Evolutionary conservation across 1,284 basidiomycete species (phyloP), one percentile per base, ranked within the genome.

Genomic region (Bondarzewia mesenterica): DNA sequence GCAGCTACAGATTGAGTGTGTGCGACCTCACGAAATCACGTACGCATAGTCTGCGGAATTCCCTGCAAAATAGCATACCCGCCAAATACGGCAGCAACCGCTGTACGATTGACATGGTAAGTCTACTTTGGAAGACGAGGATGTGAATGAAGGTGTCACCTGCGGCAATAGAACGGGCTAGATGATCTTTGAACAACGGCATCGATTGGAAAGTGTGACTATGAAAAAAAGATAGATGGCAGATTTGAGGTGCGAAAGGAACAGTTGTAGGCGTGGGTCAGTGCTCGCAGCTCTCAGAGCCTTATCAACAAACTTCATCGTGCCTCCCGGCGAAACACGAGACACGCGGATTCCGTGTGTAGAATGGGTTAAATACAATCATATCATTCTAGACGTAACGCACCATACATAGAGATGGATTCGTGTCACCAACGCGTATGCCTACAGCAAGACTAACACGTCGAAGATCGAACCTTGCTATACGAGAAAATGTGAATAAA

Each of bases 1-100:
- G n/a, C 36, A 15, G 26, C 43, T 25, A 32, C 5, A 6, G 49
- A 32, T 47, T 20, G n/a, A 10, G 18, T 10, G 12, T 26, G 7
- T 5, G 32, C 46, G 38, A 44, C 39, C 37, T 18, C 12, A 18
- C 32, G 22, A 18, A 41, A 47, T 37, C 39, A 50, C 53, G 25
- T 67, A 73, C 75, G 68, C 52, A 72, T 61, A 29, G 73, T 74
- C 29, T 69, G 68, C 21, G 66, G 65, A 26, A 55, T 27, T 4
- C 46, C 39, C 47, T 49, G 49, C 45, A 52, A 47, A 10, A 53
- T 41, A 22, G 43, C 41, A 22, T 52, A 43, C 32, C 46, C 42
- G 21, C 41, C 46, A 43, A 48, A n/a, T 18, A 54, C 32, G 8
- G 54, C 52, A 16, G 37, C 36, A n/a, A 48, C 21, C 50, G 53